Percentiles rank a stretch among this genome's conserved stretches.
Evolutionary conservation across 192 early-diverging fungal species (phyloP).

Genomic region (Pecoramyces ruminantium): DNA sequence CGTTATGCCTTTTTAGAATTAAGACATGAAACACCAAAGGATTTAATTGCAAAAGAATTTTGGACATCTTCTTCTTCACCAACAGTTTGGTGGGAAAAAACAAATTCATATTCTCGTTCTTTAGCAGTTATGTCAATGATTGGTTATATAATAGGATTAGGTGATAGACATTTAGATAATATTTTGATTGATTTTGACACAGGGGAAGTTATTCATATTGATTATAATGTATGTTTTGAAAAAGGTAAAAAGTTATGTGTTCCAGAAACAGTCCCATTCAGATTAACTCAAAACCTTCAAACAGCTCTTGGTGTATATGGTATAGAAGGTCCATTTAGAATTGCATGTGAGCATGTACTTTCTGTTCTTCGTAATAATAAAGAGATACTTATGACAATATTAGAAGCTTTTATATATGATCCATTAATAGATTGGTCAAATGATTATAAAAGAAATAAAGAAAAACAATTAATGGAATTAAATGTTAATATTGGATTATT

Average conservation of each 20-base stretch:
- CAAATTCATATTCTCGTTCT: conserved; percentile 20
- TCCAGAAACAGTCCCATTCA: conserved; percentile 58
- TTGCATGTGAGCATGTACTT: conserved; percentile 15
- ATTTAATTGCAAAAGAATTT: conserved; percentile 47
- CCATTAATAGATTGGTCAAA: conserved; percentile 33
- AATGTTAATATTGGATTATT: conserved; percentile 24
- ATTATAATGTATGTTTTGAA: conserved; percentile 63
- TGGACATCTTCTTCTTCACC: conserved; percentile 28
- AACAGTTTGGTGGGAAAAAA: conserved; percentile 17
- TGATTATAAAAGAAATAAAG: conserved; percentile 5
- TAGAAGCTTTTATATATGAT: conserved; percentile 36
- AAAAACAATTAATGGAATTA: conserved; percentile 10
- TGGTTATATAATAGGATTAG: conserved; percentile 29
- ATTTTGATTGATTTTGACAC: conserved; percentile 26
- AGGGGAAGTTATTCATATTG: conserved; percentile 50
- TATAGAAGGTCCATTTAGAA: conserved; percentile 20
- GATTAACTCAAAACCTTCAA: conserved; percentile 23
- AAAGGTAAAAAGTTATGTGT: conserved; percentile 39
- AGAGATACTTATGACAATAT: conserved; percentile 24
- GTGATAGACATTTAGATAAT: conserved; percentile 63
- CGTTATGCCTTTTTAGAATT: conserved; percentile 41
- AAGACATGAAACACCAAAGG: conserved; percentile 36
- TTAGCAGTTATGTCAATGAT: conserved; percentile 40
- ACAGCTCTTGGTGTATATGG: conserved; percentile 17
- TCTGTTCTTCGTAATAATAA: conserved; percentile 14